Base-by-base conservation (phyloP, 495 filamentous ascomycete genomes). In the Hypoxylon cercidicola region DNA sequence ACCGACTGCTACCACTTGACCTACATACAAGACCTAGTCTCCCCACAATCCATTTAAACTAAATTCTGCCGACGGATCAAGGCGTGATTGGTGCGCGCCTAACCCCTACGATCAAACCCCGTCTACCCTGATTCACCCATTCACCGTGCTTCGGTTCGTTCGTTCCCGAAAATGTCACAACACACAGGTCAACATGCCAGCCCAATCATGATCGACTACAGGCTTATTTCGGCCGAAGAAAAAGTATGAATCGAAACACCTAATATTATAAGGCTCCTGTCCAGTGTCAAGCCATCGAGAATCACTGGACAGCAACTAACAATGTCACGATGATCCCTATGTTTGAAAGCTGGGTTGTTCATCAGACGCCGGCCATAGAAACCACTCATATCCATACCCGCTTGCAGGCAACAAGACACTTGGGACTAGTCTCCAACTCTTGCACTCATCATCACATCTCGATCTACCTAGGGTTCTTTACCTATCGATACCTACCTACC, bases 1-100 rank as follows among this genome's bases (percentile, higher is more conserved):
- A 68, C 65, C 65, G 65, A 68, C 65, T 55, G 55, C 55, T 53
- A 64, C 65, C 41, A 62, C 37, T 43, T 37, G 34, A 64, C 55
- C 55, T 59, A 60, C 51, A 32, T 3, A 43, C 15, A 43, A 18
- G 8, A 44, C 58, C 58, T 58, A 43, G 53, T 43, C 25, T 53
- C 64, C 59, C 64, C 59, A 62, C 64, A 68, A 55, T 59, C 16
- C 35, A 48, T 43, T 62, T 67, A 62, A 5, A 62, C 54, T 46
- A 30, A 59, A 59, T 62, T 53, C 49, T 51, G 28, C 34, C 64
- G 40, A 25, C 44, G 32, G 47, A 45, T 39, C 15, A 47, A 32
- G 43, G 16, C 20, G 8, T 68, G 49, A 64, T 68, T 68, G 65
- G 60, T 43, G 49, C 48, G 49, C 21, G 23, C 60, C 39, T 39